Percentiles rank a stretch among this genome's conserved stretches.
phyloP scores from a whole-genome alignment of 257 asterid species.

The Penstemon eatonii region DNA sequence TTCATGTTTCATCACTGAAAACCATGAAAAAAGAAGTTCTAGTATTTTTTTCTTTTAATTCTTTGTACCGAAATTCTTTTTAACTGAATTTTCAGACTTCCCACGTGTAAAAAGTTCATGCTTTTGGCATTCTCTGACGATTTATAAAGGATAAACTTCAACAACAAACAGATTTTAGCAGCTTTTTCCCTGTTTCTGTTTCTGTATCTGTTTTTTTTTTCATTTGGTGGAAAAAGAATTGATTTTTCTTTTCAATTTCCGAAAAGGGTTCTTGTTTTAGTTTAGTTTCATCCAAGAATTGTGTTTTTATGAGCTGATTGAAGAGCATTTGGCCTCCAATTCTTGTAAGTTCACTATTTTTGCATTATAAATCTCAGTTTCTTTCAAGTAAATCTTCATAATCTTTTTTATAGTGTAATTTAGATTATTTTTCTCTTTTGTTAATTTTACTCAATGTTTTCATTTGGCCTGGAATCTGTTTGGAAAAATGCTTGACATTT shows the following conservation, averaged over 20 bases:
- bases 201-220: neutral
- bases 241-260: neutral
- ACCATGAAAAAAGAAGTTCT: conserved; percentile 34
- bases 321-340: conserved; percentile 15
- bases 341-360: conserved; percentile 36
- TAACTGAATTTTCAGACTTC: conserved; percentile 53
- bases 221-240: neutral
- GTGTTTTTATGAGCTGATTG: conserved; percentile 1
- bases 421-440: no score
- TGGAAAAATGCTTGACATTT: conserved; percentile 17
- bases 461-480: neutral
- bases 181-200: conserved; percentile 17
- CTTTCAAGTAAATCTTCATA: no score
- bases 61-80: conserved; percentile 33
- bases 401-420: no score
- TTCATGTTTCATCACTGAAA: conserved; percentile 45
- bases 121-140: conserved; percentile 53
- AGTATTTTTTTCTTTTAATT: neutral
- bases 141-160: conserved; percentile 33
- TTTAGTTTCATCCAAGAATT: neutral
- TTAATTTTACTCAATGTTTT: no score
- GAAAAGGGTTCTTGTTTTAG: neutral
- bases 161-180: conserved; percentile 30
- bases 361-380: neutral
- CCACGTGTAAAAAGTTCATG: conserved; percentile 53